Base-by-base conservation (phyloP, 2,329 filamentous ascomycete genomes). In the Diaporthe aspalathi region DNA sequence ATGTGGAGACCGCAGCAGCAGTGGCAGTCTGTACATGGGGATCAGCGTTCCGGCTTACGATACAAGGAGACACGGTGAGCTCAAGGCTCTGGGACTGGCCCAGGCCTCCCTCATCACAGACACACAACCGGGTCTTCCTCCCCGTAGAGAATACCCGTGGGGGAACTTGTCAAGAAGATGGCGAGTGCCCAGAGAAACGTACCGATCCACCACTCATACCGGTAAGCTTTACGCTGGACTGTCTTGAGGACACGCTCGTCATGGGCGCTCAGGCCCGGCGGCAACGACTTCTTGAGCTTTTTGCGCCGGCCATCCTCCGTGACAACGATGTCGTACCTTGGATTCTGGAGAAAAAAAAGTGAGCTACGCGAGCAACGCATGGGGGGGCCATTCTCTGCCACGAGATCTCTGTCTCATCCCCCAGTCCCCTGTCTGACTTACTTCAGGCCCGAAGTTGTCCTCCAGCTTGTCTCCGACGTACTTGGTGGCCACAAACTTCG, bases 161-260 rank as follows among this genome's bases (percentile, higher is more conserved):
- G 8, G 29, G 4, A 17, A 17, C 5, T 5, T 11, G 11, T 50
- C 29, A 27, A 65, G 29, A 32, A 56, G 27, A 49, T 20, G 11
- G 2, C 2, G 20, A 24, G 35, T 35, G 35, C 2, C 35, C 4
- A 16, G n/a, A 50, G 14, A 12, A 50, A 65, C 60, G 5, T 65
- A 65, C 60, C 60, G 16, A 73, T 67, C 68, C 65, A 68, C 71
- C 71, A 73, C 57, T 73, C 71, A 32, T 71, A 73, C 24, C 71
- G 68, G 56, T 70, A 73, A n/a, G 71, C 71, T 40, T 73, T 73
- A 38, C 53, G 60, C 49, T 70, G 71, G 17, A 73, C 43, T n/a
- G 69, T 47, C 35, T 47, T 49, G 43, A 73, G 71, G 11, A 71
- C 57, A 24, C 56, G 69, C 56, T 68, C 68, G 45, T 73, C 71